A percentile compares a stretch with the other conserved stretches of the same genome.
Evolutionary conservation across 2,329 filamentous ascomycete species (phyloP).

Genomic region (Endoconidiophora laricicola): DNA sequence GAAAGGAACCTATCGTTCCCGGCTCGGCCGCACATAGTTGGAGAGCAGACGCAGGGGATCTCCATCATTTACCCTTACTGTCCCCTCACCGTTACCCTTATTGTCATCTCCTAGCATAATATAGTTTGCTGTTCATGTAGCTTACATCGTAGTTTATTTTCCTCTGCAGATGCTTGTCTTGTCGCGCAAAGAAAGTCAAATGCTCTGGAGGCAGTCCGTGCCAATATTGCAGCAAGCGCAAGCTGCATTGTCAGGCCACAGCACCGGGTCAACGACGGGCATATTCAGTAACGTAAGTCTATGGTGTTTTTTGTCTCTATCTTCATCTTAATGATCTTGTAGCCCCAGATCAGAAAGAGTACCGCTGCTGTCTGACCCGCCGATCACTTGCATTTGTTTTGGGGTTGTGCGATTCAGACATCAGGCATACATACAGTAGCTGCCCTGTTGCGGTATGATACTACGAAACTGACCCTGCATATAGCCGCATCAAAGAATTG

Average conservation of each 20-base stretch:
- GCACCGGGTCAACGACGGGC: slow-evolving; percentile 8
- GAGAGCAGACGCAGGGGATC: too few species aligned
- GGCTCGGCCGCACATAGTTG: too few species aligned
- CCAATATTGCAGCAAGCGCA: slow-evolving; percentile 12
- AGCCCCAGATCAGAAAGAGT: neutral
- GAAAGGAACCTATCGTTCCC: too few species aligned
- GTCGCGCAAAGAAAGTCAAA: slow-evolving; percentile 12
- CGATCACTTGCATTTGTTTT: too few species aligned
- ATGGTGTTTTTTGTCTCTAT: neutral
- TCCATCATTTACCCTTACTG: neutral
- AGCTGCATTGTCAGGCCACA: slow-evolving; percentile 10
- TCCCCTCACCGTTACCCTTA: neutral
- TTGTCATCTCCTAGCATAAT: neutral
- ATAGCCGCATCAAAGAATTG: slow-evolving; percentile 14
- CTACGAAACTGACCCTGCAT: too few species aligned
- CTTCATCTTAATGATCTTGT: neutral
- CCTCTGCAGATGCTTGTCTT: slow-evolving; percentile 12
- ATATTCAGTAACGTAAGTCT: slow-evolving; percentile 13
- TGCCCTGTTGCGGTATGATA: neutral
- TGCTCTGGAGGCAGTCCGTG: slow-evolving; percentile 12
- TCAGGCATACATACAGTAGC: neutral
- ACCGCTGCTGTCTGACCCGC: too few species aligned
- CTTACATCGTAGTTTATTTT: neutral
- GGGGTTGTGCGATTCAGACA: too few species aligned
- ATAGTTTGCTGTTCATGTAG: neutral